Evolutionary conservation across 441 rosid genomes (phyloP), one percentile per base, ranked within the genome.

Genomic region (Theobroma grandiflorum): DNA sequence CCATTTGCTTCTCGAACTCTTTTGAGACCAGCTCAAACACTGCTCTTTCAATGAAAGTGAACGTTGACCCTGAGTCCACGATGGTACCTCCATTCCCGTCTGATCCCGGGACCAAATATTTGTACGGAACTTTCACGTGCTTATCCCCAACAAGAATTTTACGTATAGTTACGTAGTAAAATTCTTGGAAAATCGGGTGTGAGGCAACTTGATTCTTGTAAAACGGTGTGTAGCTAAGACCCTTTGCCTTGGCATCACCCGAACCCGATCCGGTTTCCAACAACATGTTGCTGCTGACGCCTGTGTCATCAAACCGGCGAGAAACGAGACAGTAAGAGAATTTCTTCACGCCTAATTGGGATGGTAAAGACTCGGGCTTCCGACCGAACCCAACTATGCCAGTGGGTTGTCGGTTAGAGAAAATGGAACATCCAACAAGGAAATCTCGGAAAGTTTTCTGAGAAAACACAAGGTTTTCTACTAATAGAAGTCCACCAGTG

Each of bases 331-430:
- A 96, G 80, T 96, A 92, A 61, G 97, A 91, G 83, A 96, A 94
- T 78, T 86, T 94, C 84, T 79, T 86, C 20, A 87, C 79, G 1
- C 92, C 90, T 87, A 94, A 80, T 73, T 96, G 99, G 0, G 85
- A 59, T 9, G 98, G 99, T 4, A 96, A 84, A 43, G 98, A 94
- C 55, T 87, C 88, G 53, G 33, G 16, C 76, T 87, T 86, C 26
- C 97, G 89, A 15, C 98, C 98, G 76, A 96, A 96, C 76, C 99
- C 98, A 58, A 91, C 95, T 3, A 96, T 90, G 67, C 99, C 98
- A 59, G 91, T 92, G 9, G 99, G 99, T 76, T 89, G 95, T 31
- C 90, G 87, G 83, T 33, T 80, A 1, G 98, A 94, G 71, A 90
- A 3, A 64, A 92, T 61, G 35, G 97, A 94, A 85, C 99, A 96